Evolutionary conservation across 352 stramenopile species (phyloP).

Genomic region (Pythium biforme): DNA sequence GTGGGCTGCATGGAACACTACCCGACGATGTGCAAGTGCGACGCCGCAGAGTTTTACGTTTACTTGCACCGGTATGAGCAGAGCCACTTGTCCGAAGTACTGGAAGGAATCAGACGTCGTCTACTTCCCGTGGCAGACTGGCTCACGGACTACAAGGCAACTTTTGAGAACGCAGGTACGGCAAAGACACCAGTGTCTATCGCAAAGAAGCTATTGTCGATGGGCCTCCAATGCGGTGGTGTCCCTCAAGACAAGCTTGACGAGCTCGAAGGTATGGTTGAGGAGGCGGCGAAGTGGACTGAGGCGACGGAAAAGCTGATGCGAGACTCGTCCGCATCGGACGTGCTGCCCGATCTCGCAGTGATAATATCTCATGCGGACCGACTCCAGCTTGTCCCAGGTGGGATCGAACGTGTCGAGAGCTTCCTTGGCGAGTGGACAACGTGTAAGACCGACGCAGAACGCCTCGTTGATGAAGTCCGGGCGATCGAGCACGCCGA

Average conservation of each 20-base stretch:
- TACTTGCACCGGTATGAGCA: constrained; percentile 59
- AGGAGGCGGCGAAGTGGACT: constrained; percentile 23
- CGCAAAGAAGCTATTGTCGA: constrained; percentile 26
- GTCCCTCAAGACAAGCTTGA: constrained; percentile 24
- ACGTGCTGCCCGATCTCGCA: constrained; percentile 10
- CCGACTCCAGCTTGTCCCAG: constrained; percentile 1
- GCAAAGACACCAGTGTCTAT: constrained; percentile 15
- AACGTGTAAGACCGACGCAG: constrained; percentile 11
- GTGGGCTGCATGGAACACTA: constrained; percentile 82
- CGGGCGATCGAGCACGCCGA: constrained; percentile 12
- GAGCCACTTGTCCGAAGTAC: constrained; percentile 36
- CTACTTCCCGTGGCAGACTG: constrained; percentile 43
- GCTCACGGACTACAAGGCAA: constrained; percentile 33
- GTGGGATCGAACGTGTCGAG: constrained; percentile 19
- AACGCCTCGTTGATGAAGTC: constrained; percentile 10
- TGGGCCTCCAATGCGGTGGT: constrained; percentile 20
- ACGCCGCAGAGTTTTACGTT: constrained; percentile 47
- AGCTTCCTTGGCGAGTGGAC: constrained; percentile 19
- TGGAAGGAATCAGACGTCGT: constrained; percentile 34
- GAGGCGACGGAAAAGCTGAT: constrained; percentile 18
- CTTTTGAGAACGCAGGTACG: constrained; percentile 19
- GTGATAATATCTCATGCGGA: constrained; percentile 6
- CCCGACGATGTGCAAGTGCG: constrained; percentile 74
- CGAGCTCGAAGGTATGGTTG: constrained; percentile 21
- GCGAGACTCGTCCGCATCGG: not conserved